Conservation (phyloP, 306 rosid genomes). For the Ziziphus jujuba region DNA sequence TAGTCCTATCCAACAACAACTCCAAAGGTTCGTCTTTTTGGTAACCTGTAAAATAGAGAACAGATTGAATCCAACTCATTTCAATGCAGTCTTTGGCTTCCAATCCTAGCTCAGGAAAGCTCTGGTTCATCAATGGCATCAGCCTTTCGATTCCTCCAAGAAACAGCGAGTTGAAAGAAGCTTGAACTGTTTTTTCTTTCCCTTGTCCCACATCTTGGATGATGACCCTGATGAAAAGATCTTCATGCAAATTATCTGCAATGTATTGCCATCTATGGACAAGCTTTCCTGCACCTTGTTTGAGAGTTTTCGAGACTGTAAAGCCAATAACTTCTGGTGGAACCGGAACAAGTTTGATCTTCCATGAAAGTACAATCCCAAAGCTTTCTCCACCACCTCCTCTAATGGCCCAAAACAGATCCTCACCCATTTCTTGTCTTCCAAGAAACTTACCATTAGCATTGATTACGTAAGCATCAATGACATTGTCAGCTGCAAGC, state of each 20-base stretch:
- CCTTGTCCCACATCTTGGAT: slow-evolving; percentile 32
- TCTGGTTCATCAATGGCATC: slow-evolving; percentile 39
- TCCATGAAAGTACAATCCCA: slow-evolving; percentile 51
- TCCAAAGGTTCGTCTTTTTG: slow-evolving; percentile 26
- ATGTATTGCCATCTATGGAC: slow-evolving; percentile 44
- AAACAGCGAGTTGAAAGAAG: slow-evolving; percentile 32
- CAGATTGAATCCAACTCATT: slow-evolving; percentile 59
- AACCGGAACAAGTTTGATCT: slow-evolving; percentile 39
- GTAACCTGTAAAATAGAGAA: slow-evolving; percentile 38
- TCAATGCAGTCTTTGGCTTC: slow-evolving; percentile 51
- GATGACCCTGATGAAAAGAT: slow-evolving; percentile 54
- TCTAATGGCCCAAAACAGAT: slow-evolving; percentile 60
- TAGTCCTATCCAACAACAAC: slow-evolving; percentile 39
- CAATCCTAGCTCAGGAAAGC: slow-evolving; percentile 53
- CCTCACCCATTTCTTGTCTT: slow-evolving; percentile 48
- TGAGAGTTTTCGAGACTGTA: slow-evolving; percentile 14
- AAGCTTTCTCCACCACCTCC: slow-evolving; percentile 68
- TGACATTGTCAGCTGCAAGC: slow-evolving; percentile 41
- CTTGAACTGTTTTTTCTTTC: slow-evolving; percentile 19
- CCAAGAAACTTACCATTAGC: slow-evolving; percentile 37
- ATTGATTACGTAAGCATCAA: slow-evolving; percentile 47
- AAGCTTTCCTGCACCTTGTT: slow-evolving; percentile 29
- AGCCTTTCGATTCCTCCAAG: slow-evolving; percentile 45
- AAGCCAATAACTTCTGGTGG: slow-evolving; percentile 41
- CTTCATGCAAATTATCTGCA: slow-evolving; percentile 36